Conservation (phyloP, 2,329 filamentous ascomycete species). For the Penicillium hordei region DNA sequence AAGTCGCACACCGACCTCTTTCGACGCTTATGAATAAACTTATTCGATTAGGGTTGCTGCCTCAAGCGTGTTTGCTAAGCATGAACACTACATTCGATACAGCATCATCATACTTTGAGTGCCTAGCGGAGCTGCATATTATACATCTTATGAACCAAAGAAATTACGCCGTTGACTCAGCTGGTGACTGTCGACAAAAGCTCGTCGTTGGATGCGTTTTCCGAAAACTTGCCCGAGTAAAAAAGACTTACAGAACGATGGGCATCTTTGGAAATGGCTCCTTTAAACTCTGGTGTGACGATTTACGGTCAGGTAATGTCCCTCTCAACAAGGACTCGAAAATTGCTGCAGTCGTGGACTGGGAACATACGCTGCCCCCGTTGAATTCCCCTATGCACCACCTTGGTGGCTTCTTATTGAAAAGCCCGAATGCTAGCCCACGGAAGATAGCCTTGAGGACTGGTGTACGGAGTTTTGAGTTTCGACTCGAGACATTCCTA, state of each 20-base stretch:
- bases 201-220: neutral
- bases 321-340: slow-evolving; percentile 13
- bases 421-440: slow-evolving; percentile 24
- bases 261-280: slow-evolving; percentile 4
- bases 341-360: slow-evolving; percentile 23
- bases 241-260: neutral
- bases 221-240: neutral
- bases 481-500: slow-evolving; percentile 19
- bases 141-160: neutral
- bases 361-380: slow-evolving; percentile 26
- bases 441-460: slow-evolving; percentile 14
- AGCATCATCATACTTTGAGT: neutral
- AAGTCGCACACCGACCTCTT: neutral
- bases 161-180: neutral
- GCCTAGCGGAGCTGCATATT: neutral
- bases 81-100: neutral
- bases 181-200: neutral
- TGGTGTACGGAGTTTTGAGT: slow-evolving; percentile 17
- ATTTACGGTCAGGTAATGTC: slow-evolving; percentile 22
- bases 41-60: neutral
- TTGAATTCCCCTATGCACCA: slow-evolving; percentile 21
- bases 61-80: neutral
- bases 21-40: neutral
- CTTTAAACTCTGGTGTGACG: slow-evolving; percentile 28
- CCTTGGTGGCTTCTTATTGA: slow-evolving; percentile 29